A percentile compares a stretch with the other conserved stretches of the same genome.
Conservation (phyloP, 495 filamentous ascomycete species). For the Annulohypoxylon maeteangense region DNA sequence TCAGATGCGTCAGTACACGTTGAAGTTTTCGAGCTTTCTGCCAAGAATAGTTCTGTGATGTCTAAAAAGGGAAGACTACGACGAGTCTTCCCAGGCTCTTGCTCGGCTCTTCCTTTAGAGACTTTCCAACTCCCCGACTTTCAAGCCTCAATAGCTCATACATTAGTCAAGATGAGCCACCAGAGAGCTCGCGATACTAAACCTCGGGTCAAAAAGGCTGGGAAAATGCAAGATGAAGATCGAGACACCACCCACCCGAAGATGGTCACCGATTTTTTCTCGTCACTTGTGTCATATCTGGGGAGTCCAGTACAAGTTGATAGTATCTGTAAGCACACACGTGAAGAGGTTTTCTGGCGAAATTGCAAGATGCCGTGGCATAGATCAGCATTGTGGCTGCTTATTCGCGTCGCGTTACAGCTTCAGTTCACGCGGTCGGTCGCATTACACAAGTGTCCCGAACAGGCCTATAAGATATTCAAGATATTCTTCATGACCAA, state of each 20-base stretch:
- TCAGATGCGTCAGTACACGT: slow-evolving; percentile 51
- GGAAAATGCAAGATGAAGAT: slow-evolving; percentile 53
- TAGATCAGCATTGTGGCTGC: slow-evolving; percentile 68
- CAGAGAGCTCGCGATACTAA: slow-evolving; percentile 51
- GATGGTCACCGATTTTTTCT: slow-evolving; percentile 67
- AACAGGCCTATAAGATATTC: slow-evolving; percentile 63
- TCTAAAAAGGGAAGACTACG: slow-evolving; percentile 60
- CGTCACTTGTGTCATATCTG: slow-evolving; percentile 56
- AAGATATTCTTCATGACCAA: slow-evolving; percentile 62
- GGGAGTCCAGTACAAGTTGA: slow-evolving; percentile 47
- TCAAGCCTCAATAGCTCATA: slow-evolving; percentile 51
- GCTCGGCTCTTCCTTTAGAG: slow-evolving; percentile 50
- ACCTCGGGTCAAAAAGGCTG: slow-evolving; percentile 57
- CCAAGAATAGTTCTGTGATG: slow-evolving; percentile 59
- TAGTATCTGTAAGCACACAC: slow-evolving; percentile 66
- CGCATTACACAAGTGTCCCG: neutral
- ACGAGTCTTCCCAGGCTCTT: slow-evolving; percentile 66
- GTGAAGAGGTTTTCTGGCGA: slow-evolving; percentile 68
- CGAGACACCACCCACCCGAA: slow-evolving; percentile 65
- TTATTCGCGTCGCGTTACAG: slow-evolving; percentile 67
- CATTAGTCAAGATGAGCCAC: slow-evolving; percentile 57
- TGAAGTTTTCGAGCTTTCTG: slow-evolving; percentile 68
- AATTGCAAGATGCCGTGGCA: slow-evolving; percentile 60
- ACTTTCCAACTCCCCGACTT: slow-evolving; percentile 53
- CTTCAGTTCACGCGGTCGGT: slow-evolving; percentile 30